Evolutionary conservation across 164 flowering plant genomes (phyloP).

Genomic region (Magnolia sinica): DNA sequence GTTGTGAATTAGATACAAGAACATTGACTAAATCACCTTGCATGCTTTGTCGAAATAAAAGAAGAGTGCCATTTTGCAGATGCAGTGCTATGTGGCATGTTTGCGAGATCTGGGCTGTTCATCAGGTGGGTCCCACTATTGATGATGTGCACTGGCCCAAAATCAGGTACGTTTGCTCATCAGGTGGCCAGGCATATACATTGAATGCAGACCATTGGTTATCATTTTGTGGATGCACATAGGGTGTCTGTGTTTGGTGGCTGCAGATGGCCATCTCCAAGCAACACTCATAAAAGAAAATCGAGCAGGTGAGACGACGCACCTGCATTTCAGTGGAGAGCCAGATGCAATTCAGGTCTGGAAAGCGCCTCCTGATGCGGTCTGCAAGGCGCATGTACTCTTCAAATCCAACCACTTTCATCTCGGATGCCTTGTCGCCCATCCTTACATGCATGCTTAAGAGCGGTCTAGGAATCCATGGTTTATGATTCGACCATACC

Average conservation of each 20-base stretch:
- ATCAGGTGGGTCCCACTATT: background rate
- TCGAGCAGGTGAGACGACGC: background rate
- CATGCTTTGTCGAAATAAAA: background rate
- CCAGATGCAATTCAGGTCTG: conserved; percentile 75
- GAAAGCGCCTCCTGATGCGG: conserved; percentile 65
- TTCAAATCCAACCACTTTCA: conserved; percentile 81
- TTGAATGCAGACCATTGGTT: background rate
- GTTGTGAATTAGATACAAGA: background rate
- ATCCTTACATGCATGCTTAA: conserved; percentile 94
- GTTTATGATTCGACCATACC: conserved; percentile 75
- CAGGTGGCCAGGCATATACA: background rate
- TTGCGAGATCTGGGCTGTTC: background rate
- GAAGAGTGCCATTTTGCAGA: background rate
- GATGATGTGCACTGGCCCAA: background rate
- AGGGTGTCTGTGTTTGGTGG: no score
- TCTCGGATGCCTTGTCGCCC: conserved; percentile 99
- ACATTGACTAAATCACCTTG: background rate
- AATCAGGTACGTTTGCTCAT: background rate
- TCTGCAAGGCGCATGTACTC: conserved; percentile 75
- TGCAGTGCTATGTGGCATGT: background rate
- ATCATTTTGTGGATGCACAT: background rate
- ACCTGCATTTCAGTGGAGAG: conserved; percentile 99
- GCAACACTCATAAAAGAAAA: background rate
- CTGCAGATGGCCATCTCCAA: background rate
- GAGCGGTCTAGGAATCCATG: conserved; percentile 88